These are phyloP conservation scores for Macrolepiota dolichaula DNA, from an alignment of 768 basidiomycete genomes.

Conservation along the genomic window DNA sequence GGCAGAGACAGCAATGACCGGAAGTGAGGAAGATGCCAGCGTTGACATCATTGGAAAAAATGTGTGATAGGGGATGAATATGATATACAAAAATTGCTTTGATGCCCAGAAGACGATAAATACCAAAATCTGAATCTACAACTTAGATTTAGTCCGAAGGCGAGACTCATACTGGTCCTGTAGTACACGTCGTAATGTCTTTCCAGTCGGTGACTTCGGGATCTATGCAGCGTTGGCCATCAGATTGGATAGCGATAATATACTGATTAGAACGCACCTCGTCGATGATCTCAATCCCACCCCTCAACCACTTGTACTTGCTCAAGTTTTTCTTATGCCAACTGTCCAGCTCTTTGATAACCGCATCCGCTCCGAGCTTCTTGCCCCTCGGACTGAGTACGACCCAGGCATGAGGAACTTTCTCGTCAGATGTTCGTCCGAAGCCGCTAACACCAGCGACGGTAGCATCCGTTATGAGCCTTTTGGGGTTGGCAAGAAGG, in stretches of 20 bases:
- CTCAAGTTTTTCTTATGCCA: slow-evolving; percentile 65
- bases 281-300: slow-evolving; percentile 63
- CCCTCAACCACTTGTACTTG: slow-evolving; percentile 73
- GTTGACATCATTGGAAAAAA: no score
- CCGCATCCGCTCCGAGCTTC: slow-evolving; percentile 37
- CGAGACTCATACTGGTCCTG: slow-evolving; percentile 52
- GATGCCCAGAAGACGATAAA: not conserved
- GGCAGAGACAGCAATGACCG: no score
- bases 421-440: slow-evolving; percentile 68
- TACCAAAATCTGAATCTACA: not conserved
- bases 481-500: slow-evolving; percentile 57
- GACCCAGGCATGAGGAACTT: slow-evolving; percentile 76
- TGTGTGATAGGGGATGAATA: no score
- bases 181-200: slow-evolving; percentile 59
- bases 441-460: slow-evolving; percentile 71
- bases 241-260: not conserved
- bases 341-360: slow-evolving; percentile 44
- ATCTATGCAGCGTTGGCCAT: slow-evolving; percentile 36
- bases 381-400: slow-evolving; percentile 59
- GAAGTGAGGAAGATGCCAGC: no score
- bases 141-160: not conserved
- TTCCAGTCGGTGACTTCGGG: slow-evolving; percentile 73
- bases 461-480: slow-evolving; percentile 58
- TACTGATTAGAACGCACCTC: slow-evolving; percentile 21
- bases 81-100: no score